A percentile compares a stretch with the other conserved stretches of the same genome.
Conservation (phyloP, 2,329 filamentous ascomycete species). For the Balansia obtecta region DNA sequence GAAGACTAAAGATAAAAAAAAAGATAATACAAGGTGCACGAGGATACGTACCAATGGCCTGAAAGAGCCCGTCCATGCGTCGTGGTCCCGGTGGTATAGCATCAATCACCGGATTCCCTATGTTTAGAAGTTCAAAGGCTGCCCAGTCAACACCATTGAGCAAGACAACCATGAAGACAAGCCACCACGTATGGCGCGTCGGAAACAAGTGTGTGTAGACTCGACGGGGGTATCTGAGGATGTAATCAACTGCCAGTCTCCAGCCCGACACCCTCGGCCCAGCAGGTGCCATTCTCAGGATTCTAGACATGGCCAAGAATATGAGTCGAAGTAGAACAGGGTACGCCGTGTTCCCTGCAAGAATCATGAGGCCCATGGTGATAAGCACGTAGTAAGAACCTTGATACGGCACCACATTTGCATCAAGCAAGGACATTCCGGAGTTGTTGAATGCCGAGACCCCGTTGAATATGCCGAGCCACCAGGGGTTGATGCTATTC, state of each 20-base stretch:
- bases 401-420: constrained; percentile 52
- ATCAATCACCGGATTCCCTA: too few relatives aligned
- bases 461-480: constrained; percentile 55
- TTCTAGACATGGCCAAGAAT: constrained; percentile 32
- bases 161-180: constrained; percentile 43
- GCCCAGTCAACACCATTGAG: too few relatives aligned
- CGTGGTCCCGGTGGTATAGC: too few relatives aligned
- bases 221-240: constrained; percentile 42
- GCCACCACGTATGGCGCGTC: constrained; percentile 50
- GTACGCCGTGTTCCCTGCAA: constrained; percentile 54
- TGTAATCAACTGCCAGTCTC: constrained; percentile 40
- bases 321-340: constrained; percentile 49
- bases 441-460: constrained; percentile 60
- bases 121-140: too few relatives aligned
- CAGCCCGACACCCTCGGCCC: constrained; percentile 15
- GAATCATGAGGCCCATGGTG: too few relatives aligned
- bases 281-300: not conserved
- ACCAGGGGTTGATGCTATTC: constrained; percentile 54
- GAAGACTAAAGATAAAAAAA: too few relatives aligned
- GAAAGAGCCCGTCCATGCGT: too few relatives aligned
- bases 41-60: too few relatives aligned
- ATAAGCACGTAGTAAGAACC: too few relatives aligned
- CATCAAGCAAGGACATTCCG: constrained; percentile 56
- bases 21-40: too few relatives aligned
- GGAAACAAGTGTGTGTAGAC: constrained; percentile 56